These are phyloP conservation scores for Coemansia sp. DNA, from an alignment of 371 early-diverging fungal species.

Conservation along the genomic window DNA sequence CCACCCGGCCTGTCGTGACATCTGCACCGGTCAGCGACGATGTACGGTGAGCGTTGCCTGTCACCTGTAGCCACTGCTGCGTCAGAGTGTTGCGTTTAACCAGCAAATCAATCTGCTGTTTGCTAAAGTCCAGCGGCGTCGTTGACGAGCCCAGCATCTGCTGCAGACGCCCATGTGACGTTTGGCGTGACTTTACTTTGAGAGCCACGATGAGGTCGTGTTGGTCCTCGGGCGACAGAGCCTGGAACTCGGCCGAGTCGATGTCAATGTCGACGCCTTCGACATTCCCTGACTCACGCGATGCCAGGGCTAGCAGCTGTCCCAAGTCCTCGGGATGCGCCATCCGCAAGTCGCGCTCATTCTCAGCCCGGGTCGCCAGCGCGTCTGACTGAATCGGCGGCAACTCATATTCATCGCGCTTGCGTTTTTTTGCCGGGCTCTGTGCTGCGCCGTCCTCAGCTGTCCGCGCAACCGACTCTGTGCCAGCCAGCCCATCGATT, in stretches of 20 bases:
- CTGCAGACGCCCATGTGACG: constrained; percentile 72
- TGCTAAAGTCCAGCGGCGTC: constrained; percentile 84
- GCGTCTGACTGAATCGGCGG: constrained; percentile 53
- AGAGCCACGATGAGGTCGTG: constrained; percentile 87
- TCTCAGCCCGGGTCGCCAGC: constrained; percentile 29
- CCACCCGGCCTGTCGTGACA: constrained; percentile 63
- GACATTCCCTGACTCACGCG: constrained; percentile 36
- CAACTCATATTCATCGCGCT: constrained; percentile 75
- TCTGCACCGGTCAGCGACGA: constrained; percentile 2
- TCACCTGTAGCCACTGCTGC: constrained; percentile 69
- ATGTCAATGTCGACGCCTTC: constrained; percentile 61
- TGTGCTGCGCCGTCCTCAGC: constrained; percentile 7
- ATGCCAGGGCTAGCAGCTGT: constrained; percentile 26
- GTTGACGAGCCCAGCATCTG: constrained; percentile 66
- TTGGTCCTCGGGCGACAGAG: constrained; percentile 81
- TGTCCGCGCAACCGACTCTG: not conserved
- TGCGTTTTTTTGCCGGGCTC: constrained; percentile 51
- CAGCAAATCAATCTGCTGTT: constrained; percentile 82
- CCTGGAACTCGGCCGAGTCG: constrained; percentile 73
- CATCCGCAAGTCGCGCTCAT: constrained; percentile 62
- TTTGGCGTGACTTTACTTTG: constrained; percentile 78
- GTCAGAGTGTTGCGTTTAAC: constrained; percentile 85
- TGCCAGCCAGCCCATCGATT: constrained; percentile 4
- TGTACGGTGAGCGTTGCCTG: constrained; percentile 53
- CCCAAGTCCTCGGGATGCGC: constrained; percentile 52